Evolutionary conservation across 202 grass and related monocot species (phyloP), one percentile per base, ranked within the genome.

Genomic region (Musa balbisiana): DNA sequence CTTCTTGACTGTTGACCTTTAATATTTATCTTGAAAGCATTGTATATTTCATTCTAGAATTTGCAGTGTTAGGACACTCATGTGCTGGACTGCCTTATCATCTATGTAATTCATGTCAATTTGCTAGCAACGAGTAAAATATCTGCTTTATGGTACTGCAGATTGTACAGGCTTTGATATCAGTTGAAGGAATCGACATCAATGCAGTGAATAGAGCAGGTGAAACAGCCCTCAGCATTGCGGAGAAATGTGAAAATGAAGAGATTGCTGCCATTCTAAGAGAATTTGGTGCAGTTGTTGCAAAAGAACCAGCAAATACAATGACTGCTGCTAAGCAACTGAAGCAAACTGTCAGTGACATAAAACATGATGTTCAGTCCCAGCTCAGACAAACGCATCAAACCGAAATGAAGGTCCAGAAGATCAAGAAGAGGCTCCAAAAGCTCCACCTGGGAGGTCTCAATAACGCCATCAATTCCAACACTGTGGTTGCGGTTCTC

Each of bases 401-500:
- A 67, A 78, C 75, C 11, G 51, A 78, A 78, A 5, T 29, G 50
- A 78, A 49, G 20, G 75, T 78, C n/a, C 43, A 78, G 23, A 78
- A 26, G 16, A 78, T 78, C 49, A 78, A 51, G 50, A 78, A 67
- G 75, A 78, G 62, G 67, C 20, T 78, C 16, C 59, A 67, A 11
- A 67, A 78, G 62, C 49, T 78, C 15, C 75, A 67, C 75, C 20
- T 29, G 5, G 64, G 52, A 16, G 63, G 76, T 16, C 76, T 69
- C 50, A 79, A 79, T 13, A 79, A 79, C 29, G 64, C 64, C 22
- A 79, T 79, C 51, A 79, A 79, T 78, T 78, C 75, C 33, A 78
- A 78, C 21, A 78, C 75, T 3, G 55, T 79, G 52, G 64, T 79
- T 20, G 76, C 76, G 2, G 76, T 79, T 22, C 76, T 79, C 52